phyloP scores from a whole-genome alignment of 805 yeast genomes.

The Starmerella apis region DNA sequence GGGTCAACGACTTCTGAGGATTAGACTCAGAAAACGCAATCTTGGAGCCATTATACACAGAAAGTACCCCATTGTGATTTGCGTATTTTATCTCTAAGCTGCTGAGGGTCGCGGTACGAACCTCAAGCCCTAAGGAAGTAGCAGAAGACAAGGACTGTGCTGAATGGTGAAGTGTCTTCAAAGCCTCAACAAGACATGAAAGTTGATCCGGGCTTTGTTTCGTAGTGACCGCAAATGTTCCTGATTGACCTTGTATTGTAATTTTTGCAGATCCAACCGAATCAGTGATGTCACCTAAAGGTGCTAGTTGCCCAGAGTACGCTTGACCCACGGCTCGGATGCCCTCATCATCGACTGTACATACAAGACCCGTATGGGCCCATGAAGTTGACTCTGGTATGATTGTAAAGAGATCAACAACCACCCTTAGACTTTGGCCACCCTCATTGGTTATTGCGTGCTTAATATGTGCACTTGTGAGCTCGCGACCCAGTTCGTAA shows the following conservation, averaged over 20 bases:
- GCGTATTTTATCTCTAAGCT: constrained; percentile 23
- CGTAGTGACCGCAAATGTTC: constrained; percentile 13
- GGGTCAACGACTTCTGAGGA: constrained; percentile 25
- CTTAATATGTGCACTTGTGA: constrained; percentile 23
- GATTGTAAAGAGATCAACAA: constrained; percentile 20
- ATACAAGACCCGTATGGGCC: constrained; percentile 24
- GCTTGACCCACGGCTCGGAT: constrained; percentile 20
- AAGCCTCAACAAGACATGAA: constrained; percentile 7
- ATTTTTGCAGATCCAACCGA: background rate
- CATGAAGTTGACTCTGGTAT: constrained; percentile 16
- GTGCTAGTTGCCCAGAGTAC: constrained; percentile 6
- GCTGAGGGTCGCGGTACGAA: constrained; percentile 19
- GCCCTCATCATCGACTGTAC: constrained; percentile 13
- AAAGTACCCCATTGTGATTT: constrained; percentile 14
- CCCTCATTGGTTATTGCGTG: constrained; percentile 18
- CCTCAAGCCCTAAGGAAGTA: constrained; percentile 15
- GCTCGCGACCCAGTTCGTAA: constrained; percentile 29
- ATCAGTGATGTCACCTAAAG: constrained; percentile 13
- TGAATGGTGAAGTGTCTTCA: constrained; percentile 18
- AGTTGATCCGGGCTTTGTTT: constrained; percentile 5
- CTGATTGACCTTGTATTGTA: constrained; percentile 10
- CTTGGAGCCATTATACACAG: constrained; percentile 15
- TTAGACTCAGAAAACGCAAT: constrained; percentile 18
- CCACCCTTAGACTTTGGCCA: constrained; percentile 13
- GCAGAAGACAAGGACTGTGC: constrained; percentile 24